Base-by-base conservation (phyloP, 1,284 basidiomycete species). In the Porogramme epimiltina region DNA sequence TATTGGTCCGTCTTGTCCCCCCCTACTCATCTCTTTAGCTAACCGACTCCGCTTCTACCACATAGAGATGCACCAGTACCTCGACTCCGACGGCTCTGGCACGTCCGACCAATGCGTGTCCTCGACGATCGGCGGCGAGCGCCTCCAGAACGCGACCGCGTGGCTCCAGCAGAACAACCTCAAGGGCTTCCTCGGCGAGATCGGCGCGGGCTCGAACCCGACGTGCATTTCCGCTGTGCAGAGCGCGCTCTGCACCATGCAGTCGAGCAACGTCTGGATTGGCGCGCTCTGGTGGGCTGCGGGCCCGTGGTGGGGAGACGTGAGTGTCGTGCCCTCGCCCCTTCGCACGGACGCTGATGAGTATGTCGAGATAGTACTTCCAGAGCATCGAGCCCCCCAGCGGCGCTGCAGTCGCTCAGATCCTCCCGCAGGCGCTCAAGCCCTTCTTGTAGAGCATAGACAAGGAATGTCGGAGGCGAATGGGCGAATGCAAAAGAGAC, bases 31-130 rank as follows among this genome's bases (percentile, higher is more conserved):
- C 34, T 44, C 26, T 18, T 52, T 54, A 40, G 16, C 3, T 19
- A 6, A 22, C 24, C 9, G 5, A 22, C 2, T 22, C 34, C 24
- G 33, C 25, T n/a, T 11, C 42, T 23, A 11, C 26, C 33, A 5
- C 20, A 19, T 50, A 78, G 80, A 85, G 65, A 85, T 86, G 82
- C 82, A 85, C 64, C 82, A 85, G 66, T 87, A 87, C 71, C 81
- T 85, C 57, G 84, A 85, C 66, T 80, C 77, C 43, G 83, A 87
- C 64, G 76, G 80, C 58, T 84, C 81, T 41, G 84, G 83, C 47
- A 85, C 83, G 5, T 75, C 66, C 42, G 65, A 62, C 4, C 75
- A 70, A 24, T 85, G 84, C 61, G 83, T 85, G 19, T 81, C 78
- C 10, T 70, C 76, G 18, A 84, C 81, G 23, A 84, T 85, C 62